Percentiles rank a stretch among this genome's conserved stretches.
These are phyloP conservation scores for Strigomonas oncopelti DNA, from an alignment of 208 protist genomes.

Conservation along the genomic window DNA sequence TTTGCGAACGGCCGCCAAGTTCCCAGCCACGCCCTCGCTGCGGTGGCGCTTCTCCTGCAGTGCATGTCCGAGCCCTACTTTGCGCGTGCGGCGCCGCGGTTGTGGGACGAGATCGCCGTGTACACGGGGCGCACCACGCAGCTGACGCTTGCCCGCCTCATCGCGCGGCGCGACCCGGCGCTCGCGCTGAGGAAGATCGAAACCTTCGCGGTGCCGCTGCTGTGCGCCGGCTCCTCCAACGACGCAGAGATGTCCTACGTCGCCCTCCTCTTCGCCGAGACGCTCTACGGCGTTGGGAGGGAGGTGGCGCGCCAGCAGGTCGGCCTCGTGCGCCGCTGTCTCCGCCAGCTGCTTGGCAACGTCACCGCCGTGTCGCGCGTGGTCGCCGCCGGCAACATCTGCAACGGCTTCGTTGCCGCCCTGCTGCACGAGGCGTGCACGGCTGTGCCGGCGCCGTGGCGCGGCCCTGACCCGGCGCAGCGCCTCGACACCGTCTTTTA, in stretches of 20 bases:
- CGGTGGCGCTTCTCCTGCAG: not conserved
- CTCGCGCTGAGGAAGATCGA: conserved; percentile 35
- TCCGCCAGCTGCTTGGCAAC: conserved; percentile 11
- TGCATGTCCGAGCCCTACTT: conserved; percentile 6
- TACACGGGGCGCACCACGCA: not conserved
- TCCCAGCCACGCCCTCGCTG: not conserved
- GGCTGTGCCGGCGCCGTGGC: not conserved
- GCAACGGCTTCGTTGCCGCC: not conserved
- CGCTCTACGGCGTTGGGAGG: conserved; percentile 28
- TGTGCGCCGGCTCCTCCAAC: conserved; percentile 17
- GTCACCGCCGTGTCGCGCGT: conserved; percentile 19
- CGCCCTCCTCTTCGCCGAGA: conserved; percentile 34
- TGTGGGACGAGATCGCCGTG: not conserved
- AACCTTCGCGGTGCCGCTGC: conserved; percentile 27
- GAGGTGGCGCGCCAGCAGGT: conserved; percentile 5
- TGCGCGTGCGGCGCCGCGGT: not conserved
- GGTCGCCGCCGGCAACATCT: not conserved
- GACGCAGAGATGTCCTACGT: conserved; percentile 39
- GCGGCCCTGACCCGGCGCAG: not conserved
- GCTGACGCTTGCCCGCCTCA: conserved; percentile 24
- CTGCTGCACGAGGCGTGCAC: not conserved
- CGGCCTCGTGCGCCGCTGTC: conserved; percentile 6
- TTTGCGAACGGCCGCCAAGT: not conserved
- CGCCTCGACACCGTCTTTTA: not conserved
- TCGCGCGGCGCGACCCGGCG: conserved; percentile 28